These are phyloP conservation scores for Naganishia liquefaciens DNA, from an alignment of 1,284 basidiomycete genomes.

Conservation along the genomic window DNA sequence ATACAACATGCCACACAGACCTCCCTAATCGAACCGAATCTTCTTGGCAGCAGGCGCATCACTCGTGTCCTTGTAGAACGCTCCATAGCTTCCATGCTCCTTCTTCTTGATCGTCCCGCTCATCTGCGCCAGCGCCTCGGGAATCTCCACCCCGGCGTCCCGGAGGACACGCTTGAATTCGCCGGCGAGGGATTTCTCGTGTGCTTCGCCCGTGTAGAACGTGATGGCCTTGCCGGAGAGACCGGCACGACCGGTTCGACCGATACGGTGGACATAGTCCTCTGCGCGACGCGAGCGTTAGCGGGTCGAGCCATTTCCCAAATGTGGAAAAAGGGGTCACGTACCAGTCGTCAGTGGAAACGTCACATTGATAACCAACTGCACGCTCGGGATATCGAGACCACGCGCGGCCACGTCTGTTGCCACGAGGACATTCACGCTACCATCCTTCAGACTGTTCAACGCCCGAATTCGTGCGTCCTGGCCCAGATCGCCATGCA, in stretches of 20 bases:
- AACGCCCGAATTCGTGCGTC: constrained; percentile 80
- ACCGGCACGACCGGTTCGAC: constrained; percentile 77
- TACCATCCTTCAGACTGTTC: constrained; percentile 84
- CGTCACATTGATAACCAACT: constrained; percentile 88
- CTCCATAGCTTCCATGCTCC: constrained; percentile 59
- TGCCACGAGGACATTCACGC: constrained; percentile 83
- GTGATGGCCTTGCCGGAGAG: constrained; percentile 88
- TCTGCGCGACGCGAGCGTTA: constrained; percentile 35
- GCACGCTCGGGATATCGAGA: constrained; percentile 95
- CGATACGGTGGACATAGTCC: constrained; percentile 92
- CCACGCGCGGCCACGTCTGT: constrained; percentile 97
- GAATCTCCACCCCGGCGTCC: constrained; percentile 77
- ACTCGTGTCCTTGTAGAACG: constrained; percentile 77
- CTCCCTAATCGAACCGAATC: constrained; percentile 70
- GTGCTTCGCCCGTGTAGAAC: constrained; percentile 89
- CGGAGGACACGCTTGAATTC: constrained; percentile 88
- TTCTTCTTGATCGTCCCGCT: constrained; percentile 98
- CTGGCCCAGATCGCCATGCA: constrained; percentile 94
- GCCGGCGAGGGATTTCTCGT: constrained; percentile 85
- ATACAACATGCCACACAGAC: constrained; percentile 8
- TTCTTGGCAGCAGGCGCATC: constrained; percentile 78
- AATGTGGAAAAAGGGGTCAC: background rate
- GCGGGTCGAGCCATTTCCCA: background rate
- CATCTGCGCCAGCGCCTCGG: constrained; percentile 80
- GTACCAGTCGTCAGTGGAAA: constrained; percentile 90